Conservation (phyloP, 495 filamentous ascomycete genomes). For the Daldinia caldariorum region DNA sequence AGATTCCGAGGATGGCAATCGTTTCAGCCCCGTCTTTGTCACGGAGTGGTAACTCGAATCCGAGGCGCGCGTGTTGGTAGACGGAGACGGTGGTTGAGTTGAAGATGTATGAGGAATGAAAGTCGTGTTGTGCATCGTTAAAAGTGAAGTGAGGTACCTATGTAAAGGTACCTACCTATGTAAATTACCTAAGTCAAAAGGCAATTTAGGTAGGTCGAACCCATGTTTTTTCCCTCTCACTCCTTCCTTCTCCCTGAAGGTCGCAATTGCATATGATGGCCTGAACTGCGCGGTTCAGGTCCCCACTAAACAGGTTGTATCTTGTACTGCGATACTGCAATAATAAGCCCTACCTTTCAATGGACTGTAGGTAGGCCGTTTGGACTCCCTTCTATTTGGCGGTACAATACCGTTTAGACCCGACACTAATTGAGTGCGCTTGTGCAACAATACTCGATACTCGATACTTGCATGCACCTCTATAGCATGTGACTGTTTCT, state of each 20-base stretch:
- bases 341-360: conserved; percentile 4
- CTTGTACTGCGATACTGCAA: neutral
- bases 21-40: conserved; percentile 21
- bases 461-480: conserved; percentile 5
- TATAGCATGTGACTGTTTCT: conserved; percentile 6
- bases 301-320: neutral
- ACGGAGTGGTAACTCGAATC: conserved; percentile 13
- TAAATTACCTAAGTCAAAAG: conserved; percentile 21
- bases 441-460: neutral
- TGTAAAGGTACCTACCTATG: no score
- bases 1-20: conserved; percentile 25
- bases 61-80: conserved; percentile 8
- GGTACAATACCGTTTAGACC: neutral
- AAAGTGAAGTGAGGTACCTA: conserved; percentile 1
- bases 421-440: neutral
- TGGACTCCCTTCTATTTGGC: conserved; percentile 14
- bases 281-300: neutral
- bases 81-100: conserved; percentile 8
- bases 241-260: conserved; percentile 6
- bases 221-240: conserved; percentile 13
- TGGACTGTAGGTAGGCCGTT: conserved; percentile 15
- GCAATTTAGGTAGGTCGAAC: conserved; percentile 31
- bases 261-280: conserved; percentile 8
- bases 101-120: conserved; percentile 30
- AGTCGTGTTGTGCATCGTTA: conserved; percentile 40